Evolutionary conservation across 768 basidiomycete genomes (phyloP).

Genomic region (Lyophyllum semitale): DNA sequence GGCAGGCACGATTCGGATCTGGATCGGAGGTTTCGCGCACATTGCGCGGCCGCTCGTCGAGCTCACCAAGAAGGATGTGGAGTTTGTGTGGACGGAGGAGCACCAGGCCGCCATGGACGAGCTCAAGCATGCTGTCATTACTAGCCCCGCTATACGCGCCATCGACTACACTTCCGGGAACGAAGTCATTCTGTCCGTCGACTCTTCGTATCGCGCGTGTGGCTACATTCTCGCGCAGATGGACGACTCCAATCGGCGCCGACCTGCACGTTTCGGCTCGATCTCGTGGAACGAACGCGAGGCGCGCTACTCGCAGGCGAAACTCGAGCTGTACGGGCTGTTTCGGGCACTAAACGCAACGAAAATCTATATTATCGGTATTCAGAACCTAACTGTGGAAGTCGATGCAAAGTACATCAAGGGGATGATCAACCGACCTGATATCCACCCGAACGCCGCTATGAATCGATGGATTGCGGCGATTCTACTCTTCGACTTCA

Average conservation of each 20-base stretch:
- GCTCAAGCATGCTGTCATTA: conserved; percentile 14
- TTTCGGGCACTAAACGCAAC: conserved; percentile 6
- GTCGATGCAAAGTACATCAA: conserved; percentile 21
- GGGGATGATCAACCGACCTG: conserved; percentile 26
- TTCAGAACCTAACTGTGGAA: conserved; percentile 27
- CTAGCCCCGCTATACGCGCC: conserved; percentile 10
- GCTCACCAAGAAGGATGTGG: conserved; percentile 4
- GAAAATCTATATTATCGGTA: conserved; percentile 25
- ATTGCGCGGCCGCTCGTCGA: not conserved
- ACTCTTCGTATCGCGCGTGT: conserved; percentile 18
- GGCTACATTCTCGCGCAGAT: conserved; percentile 1
- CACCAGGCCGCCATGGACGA: conserved; percentile 20
- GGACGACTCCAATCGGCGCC: not conserved
- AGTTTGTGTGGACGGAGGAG: not conserved
- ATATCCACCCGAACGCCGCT: conserved; percentile 35
- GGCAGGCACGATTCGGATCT: conserved; percentile 15
- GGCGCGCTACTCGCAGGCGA: conserved; percentile 25
- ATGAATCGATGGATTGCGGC: too few relatives aligned
- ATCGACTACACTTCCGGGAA: conserved; percentile 22
- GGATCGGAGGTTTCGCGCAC: conserved; percentile 20
- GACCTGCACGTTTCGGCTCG: conserved; percentile 1
- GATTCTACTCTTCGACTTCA: conserved; percentile 29
- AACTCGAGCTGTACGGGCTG: conserved; percentile 31
- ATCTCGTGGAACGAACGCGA: conserved; percentile 20
- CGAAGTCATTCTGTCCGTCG: conserved; percentile 29